A percentile compares a stretch with the other conserved stretches of the same genome.
Evolutionary conservation across 2,329 filamentous ascomycete genomes (phyloP).

Genomic region (Sarocladium kiliense): DNA sequence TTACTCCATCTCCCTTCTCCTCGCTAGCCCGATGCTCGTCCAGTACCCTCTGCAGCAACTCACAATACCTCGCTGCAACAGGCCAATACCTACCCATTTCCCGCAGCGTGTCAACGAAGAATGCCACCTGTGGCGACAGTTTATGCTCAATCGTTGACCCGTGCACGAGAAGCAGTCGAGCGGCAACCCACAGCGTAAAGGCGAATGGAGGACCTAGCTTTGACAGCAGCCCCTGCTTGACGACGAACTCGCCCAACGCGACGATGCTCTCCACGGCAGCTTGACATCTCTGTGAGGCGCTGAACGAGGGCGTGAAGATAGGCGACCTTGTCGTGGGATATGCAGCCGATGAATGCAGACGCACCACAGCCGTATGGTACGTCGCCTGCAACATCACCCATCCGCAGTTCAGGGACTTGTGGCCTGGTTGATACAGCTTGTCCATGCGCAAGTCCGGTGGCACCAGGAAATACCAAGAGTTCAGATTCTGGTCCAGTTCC

Average conservation of each 20-base stretch:
- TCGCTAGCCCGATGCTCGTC: slow-evolving; percentile 82
- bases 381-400: slow-evolving; percentile 91
- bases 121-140: slow-evolving; percentile 70
- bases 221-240: slow-evolving; percentile 66
- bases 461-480: slow-evolving; percentile 77
- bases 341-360: slow-evolving; percentile 84
- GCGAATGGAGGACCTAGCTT: slow-evolving; percentile 88
- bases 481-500: slow-evolving; percentile 74
- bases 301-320: slow-evolving; percentile 85
- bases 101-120: slow-evolving; percentile 76
- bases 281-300: slow-evolving; percentile 77
- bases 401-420: slow-evolving; percentile 61
- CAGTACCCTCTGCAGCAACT: slow-evolving; percentile 73
- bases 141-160: slow-evolving; percentile 85
- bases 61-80: slow-evolving; percentile 76
- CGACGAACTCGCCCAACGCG: slow-evolving; percentile 71
- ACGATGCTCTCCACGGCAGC: slow-evolving; percentile 79
- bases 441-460: slow-evolving; percentile 82
- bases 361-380: slow-evolving; percentile 84
- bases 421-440: slow-evolving; percentile 64
- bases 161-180: slow-evolving; percentile 80
- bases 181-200: slow-evolving; percentile 88
- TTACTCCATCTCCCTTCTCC: slow-evolving; percentile 66
- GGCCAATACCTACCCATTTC: slow-evolving; percentile 83
- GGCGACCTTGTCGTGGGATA: slow-evolving; percentile 85